Evolutionary conservation across 1,139 yeast genomes (phyloP).

Genomic region (Candida tunisiensis): DNA sequence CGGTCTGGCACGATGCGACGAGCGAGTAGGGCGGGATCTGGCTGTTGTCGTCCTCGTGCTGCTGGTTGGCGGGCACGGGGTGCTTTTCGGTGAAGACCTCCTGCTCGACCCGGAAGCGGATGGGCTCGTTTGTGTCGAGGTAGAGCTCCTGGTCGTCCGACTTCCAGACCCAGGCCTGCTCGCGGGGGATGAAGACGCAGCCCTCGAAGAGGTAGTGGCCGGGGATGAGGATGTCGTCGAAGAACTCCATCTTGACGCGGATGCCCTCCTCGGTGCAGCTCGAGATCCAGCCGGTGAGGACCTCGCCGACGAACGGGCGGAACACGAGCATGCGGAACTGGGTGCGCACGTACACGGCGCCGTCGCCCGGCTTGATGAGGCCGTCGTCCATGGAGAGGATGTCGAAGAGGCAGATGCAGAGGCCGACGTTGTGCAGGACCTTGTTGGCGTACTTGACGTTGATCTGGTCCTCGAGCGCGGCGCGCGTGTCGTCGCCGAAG

Average conservation of each 20-base stretch:
- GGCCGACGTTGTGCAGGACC: slow-evolving; percentile 64
- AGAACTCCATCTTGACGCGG: slow-evolving; percentile 66
- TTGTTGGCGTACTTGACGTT: slow-evolving; percentile 72
- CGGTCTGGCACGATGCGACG: slow-evolving; percentile 53
- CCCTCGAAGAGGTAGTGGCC: slow-evolving; percentile 65
- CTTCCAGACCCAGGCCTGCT: slow-evolving; percentile 93
- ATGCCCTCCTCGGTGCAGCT: slow-evolving; percentile 80
- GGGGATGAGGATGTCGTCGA: slow-evolving; percentile 86
- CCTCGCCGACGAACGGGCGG: slow-evolving; percentile 89
- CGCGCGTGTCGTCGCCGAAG: slow-evolving; percentile 52
- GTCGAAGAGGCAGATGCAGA: slow-evolving; percentile 77
- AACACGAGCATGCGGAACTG: slow-evolving; percentile 65
- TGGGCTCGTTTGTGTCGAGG: slow-evolving; percentile 79
- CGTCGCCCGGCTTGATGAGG: slow-evolving; percentile 87
- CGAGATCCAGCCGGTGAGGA: slow-evolving; percentile 86
- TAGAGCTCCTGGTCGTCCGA: slow-evolving; percentile 54
- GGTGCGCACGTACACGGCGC: slow-evolving; percentile 62
- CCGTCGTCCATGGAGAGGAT: slow-evolving; percentile 71
- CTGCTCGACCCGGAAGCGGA: slow-evolving; percentile 79
- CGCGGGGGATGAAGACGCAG: slow-evolving; percentile 40
- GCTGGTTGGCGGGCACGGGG: slow-evolving; percentile 23
- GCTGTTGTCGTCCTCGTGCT: slow-evolving; percentile 10
- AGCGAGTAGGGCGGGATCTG: slow-evolving; percentile 53
- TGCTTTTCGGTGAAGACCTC: slow-evolving; percentile 64
- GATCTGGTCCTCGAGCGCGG: slow-evolving; percentile 63